Percentiles rank a stretch among this genome's conserved stretches.
Evolutionary conservation across 1,284 basidiomycete genomes (phyloP).

Genomic region (Pisolithus thermaeus): DNA sequence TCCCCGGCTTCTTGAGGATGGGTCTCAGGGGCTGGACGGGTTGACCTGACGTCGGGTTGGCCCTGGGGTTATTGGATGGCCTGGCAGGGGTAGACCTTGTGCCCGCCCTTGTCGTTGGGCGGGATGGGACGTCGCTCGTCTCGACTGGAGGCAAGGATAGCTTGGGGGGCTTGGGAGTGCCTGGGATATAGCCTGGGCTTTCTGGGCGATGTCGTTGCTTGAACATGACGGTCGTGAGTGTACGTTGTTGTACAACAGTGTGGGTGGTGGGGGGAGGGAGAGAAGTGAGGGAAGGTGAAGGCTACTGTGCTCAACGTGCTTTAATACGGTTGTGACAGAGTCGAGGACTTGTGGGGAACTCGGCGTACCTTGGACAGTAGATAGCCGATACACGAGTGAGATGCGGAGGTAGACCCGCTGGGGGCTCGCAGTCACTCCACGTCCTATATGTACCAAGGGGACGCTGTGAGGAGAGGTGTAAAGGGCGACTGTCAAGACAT

Average conservation of each 20-base stretch:
- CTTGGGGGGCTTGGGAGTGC: conserved; percentile 26
- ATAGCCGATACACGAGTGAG: conserved; percentile 12
- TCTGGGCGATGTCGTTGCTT: conserved; percentile 22
- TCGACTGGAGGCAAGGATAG: conserved; percentile 26
- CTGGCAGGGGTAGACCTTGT: conserved; percentile 19
- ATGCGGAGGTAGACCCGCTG: conserved; percentile 18
- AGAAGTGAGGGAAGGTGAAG: conserved; percentile 1
- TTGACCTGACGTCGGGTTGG: conserved; percentile 18
- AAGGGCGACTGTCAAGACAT: neutral
- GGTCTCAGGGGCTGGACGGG: conserved; percentile 22
- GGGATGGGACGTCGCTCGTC: conserved; percentile 15
- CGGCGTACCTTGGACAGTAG: conserved; percentile 10
- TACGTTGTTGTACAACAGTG: neutral
- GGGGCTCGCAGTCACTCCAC: conserved; percentile 16
- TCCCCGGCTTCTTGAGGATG: conserved; percentile 24
- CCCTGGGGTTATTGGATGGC: conserved; percentile 12
- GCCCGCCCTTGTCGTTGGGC: conserved; percentile 15
- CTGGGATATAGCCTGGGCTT: conserved; percentile 18
- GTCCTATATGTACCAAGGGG: conserved; percentile 11
- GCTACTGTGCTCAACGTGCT: neutral
- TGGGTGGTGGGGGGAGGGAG: conserved; percentile 7
- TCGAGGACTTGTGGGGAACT: neutral
- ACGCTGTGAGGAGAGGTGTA: neutral
- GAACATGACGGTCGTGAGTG: conserved; percentile 22
- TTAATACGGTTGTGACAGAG: neutral